Percentiles rank a stretch among this genome's conserved stretches.
Evolutionary conservation across 768 basidiomycete species (phyloP).

Genomic region (Auricularia sp.): DNA sequence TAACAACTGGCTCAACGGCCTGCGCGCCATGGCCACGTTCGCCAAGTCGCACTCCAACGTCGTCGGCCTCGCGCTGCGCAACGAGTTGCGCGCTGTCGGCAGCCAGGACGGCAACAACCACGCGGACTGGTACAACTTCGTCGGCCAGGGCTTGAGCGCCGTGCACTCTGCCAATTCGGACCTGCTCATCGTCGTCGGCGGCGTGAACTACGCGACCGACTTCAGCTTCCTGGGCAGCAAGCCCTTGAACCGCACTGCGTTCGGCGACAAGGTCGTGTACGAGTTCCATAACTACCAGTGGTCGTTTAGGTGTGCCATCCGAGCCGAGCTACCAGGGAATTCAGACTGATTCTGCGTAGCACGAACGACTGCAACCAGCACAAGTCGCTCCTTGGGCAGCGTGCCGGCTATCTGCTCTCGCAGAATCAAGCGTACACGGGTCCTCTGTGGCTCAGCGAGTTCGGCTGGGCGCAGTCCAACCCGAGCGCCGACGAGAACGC

Average conservation of each 20-base stretch:
- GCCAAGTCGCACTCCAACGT: not conserved
- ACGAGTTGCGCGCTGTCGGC: not conserved
- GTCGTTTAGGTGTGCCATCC: not conserved
- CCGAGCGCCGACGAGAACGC: not conserved
- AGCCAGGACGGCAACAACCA: not conserved
- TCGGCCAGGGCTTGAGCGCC: not conserved
- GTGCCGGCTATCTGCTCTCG: not conserved
- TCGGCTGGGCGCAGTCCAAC: not conserved
- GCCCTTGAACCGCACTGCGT: not conserved
- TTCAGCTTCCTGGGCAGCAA: not conserved
- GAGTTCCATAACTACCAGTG: conserved; percentile 2
- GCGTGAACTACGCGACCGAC: not conserved
- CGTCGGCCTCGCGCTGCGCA: not conserved
- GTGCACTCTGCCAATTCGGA: not conserved
- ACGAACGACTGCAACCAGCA: not conserved
- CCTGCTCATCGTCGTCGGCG: not conserved
- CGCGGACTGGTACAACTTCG: not conserved
- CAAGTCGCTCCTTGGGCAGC: not conserved
- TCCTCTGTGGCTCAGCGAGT: conserved; percentile 2
- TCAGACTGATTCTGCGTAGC: not conserved
- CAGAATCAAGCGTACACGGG: not conserved
- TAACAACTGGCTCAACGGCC: not conserved
- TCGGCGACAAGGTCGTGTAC: not conserved
- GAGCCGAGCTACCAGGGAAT: too few relatives aligned
- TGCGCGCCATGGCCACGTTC: not conserved